Conservation (phyloP, 1,139 yeast species). For the Pichia sp. region DNA sequence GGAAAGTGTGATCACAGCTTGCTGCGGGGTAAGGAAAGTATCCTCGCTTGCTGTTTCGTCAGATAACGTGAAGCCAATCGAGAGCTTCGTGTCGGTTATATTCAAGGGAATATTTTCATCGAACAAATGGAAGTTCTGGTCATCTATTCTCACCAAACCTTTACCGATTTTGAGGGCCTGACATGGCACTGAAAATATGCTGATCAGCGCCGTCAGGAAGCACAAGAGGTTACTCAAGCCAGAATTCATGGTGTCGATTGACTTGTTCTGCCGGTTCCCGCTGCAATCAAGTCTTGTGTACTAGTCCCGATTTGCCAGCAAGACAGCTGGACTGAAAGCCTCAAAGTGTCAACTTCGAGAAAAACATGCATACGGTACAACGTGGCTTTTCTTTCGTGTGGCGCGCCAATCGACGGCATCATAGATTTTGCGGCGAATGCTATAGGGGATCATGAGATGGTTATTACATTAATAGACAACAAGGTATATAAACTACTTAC, state of each 20-base stretch:
- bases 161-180: constrained; percentile 17
- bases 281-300: too few species aligned
- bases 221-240: background rate
- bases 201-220: background rate
- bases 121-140: constrained; percentile 13
- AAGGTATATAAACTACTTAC: background rate
- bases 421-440: background rate
- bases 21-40: constrained; percentile 17
- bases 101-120: constrained; percentile 15
- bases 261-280: background rate
- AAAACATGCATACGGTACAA: background rate
- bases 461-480: background rate
- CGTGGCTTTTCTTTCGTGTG: background rate
- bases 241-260: background rate
- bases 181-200: background rate
- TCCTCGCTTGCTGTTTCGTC: constrained; percentile 2
- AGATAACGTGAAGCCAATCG: constrained; percentile 19
- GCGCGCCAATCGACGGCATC: constrained; percentile 1
- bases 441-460: background rate
- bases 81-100: constrained; percentile 19
- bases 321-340: too few species aligned
- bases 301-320: too few species aligned
- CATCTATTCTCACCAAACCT: constrained; percentile 20
- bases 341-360: background rate
- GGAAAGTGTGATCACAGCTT: constrained; percentile 25